Evolutionary conservation across 768 basidiomycete genomes (phyloP).

Genomic region (Tricholoma bakamatsutake): DNA sequence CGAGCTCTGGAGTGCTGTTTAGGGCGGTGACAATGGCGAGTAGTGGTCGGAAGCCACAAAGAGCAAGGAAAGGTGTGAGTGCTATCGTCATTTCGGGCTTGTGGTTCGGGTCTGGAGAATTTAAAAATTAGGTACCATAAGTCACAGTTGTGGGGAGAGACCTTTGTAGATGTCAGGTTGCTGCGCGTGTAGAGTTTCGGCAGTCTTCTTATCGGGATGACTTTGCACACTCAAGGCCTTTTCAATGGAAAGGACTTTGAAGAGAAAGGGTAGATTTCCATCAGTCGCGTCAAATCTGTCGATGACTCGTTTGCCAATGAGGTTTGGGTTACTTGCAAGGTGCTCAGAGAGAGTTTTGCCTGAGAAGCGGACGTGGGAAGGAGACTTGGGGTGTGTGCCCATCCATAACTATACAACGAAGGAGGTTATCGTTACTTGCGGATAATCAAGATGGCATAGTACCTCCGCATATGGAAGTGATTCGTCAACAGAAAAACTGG

Average conservation of each 20-base stretch:
- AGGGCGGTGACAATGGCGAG: conserved; percentile 64
- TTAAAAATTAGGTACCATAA: neutral
- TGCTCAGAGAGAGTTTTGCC: conserved; percentile 47
- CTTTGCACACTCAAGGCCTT: conserved; percentile 90
- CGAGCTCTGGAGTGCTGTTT: conserved; percentile 66
- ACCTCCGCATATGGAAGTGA: conserved; percentile 90
- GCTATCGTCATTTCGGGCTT: conserved; percentile 99
- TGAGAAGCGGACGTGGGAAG: conserved; percentile 33
- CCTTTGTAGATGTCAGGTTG: conserved; percentile 91
- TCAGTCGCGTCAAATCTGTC: conserved; percentile 46
- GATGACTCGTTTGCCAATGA: conserved; percentile 59
- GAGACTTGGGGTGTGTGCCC: conserved; percentile 85
- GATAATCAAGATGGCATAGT: conserved; percentile 16
- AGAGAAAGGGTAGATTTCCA: conserved; percentile 83
- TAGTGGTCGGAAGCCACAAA: conserved; percentile 92
- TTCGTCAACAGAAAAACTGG: conserved; percentile 65
- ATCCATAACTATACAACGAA: conserved; percentile 78
- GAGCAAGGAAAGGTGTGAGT: conserved; percentile 80
- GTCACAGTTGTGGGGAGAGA: conserved; percentile 20
- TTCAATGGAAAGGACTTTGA: conserved; percentile 87
- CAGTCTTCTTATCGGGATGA: conserved; percentile 84
- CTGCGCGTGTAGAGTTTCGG: conserved; percentile 57
- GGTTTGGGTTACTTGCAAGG: conserved; percentile 58
- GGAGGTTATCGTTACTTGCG: conserved; percentile 3
- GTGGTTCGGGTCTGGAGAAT: conserved; percentile 79